Evolutionary conservation across 129 eudicot species (phyloP).

Genomic region (Heracleum sosnowskyi): DNA sequence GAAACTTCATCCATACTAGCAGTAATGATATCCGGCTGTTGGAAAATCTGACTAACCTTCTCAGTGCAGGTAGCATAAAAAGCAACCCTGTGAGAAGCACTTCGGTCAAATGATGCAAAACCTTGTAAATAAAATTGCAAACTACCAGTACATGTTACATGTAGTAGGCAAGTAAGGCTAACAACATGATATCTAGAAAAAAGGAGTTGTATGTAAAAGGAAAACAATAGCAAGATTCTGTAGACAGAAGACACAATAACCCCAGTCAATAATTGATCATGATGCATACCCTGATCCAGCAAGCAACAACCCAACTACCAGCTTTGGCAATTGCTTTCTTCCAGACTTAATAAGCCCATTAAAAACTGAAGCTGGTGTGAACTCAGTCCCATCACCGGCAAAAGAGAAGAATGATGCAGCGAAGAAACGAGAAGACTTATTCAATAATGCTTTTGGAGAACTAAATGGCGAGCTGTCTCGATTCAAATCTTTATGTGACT

Average conservation of each 20-base stretch:
- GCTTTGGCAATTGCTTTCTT: constrained; percentile 60
- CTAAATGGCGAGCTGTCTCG: constrained; percentile 55
- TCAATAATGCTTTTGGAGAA: constrained; percentile 65
- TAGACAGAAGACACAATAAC: neutral
- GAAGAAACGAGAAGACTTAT: constrained; percentile 95
- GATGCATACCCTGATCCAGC: constrained; percentile 77
- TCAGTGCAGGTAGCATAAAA: constrained; percentile 52
- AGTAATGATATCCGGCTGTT: constrained; percentile 54
- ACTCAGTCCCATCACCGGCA: constrained; percentile 72
- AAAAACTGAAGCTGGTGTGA: constrained; percentile 61
- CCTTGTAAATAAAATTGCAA: neutral
- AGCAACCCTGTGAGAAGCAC: constrained; percentile 50
- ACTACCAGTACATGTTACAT: neutral
- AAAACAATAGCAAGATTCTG: neutral
- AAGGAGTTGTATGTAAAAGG: too few relatives aligned
- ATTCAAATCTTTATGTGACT: constrained; percentile 45
- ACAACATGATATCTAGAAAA: too few relatives aligned
- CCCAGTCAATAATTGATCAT: neutral
- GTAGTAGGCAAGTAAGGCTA: neutral
- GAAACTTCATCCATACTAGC: constrained; percentile 78
- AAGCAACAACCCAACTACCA: constrained; percentile 69
- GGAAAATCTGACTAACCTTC: constrained; percentile 46
- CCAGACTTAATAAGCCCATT: constrained; percentile 53
- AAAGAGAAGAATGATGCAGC: constrained; percentile 91
- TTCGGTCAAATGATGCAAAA: constrained; percentile 22